These are phyloP conservation scores for Auricularia sp. DNA, from an alignment of 768 basidiomycete genomes.

Conservation along the genomic window DNA sequence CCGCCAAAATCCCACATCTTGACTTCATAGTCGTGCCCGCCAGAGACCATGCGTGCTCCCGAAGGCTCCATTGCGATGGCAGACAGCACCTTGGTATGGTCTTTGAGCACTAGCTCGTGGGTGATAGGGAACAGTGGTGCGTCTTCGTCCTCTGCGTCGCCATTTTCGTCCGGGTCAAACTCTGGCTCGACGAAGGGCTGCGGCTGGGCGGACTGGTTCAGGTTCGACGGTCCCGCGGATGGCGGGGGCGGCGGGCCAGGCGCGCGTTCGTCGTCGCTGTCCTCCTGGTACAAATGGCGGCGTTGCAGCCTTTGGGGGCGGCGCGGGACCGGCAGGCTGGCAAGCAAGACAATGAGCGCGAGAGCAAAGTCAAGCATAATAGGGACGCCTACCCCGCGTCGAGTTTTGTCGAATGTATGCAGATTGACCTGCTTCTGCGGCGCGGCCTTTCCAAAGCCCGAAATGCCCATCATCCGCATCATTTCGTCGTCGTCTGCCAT, in stretches of 20 bases:
- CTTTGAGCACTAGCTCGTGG: slow-evolving; percentile 87
- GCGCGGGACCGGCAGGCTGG: not conserved
- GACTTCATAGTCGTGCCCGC: slow-evolving; percentile 95
- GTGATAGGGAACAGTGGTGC: slow-evolving; percentile 69
- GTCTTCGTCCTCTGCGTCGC: slow-evolving; percentile 24
- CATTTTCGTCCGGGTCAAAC: slow-evolving; percentile 26
- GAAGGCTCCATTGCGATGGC: slow-evolving; percentile 89
- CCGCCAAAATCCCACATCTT: slow-evolving; percentile 99
- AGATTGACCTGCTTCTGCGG: slow-evolving; percentile 63
- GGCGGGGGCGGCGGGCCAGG: slow-evolving; percentile 20
- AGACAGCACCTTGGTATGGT: slow-evolving; percentile 92
- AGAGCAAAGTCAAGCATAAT: not conserved
- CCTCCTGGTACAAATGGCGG: slow-evolving; percentile 4
- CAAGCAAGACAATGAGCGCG: not conserved
- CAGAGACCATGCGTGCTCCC: slow-evolving; percentile 83
- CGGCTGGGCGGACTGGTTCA: slow-evolving; percentile 14
- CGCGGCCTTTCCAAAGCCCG: slow-evolving; percentile 69
- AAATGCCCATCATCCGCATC: slow-evolving; percentile 73
- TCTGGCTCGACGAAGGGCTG: slow-evolving; percentile 30
- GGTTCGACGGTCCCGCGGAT: slow-evolving; percentile 4
- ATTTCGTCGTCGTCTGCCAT: slow-evolving; percentile 54
- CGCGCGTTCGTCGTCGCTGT: slow-evolving; percentile 18
- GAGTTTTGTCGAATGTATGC: slow-evolving; percentile 69
- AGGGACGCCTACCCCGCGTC: slow-evolving; percentile 26
- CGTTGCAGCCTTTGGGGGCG: slow-evolving; percentile 8